Evolutionary conservation across 2,329 filamentous ascomycete species (phyloP).

Genomic region (Epichloe glyceriae): DNA sequence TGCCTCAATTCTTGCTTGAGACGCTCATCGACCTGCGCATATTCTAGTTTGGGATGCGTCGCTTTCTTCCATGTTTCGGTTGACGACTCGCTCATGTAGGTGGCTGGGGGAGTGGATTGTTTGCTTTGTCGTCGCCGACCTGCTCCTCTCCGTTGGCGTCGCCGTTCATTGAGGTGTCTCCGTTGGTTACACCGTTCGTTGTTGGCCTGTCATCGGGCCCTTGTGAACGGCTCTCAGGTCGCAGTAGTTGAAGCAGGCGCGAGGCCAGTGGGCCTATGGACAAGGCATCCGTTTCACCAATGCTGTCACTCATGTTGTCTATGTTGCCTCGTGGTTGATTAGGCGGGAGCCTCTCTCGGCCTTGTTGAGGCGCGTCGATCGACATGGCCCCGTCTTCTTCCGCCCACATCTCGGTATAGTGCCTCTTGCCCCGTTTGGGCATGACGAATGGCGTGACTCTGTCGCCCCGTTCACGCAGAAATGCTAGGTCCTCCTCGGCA

Average conservation of each 20-base stretch:
- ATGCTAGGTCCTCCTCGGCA: slow-evolving; percentile 87
- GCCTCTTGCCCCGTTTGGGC: slow-evolving; percentile 68
- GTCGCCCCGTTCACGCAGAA: slow-evolving; percentile 81
- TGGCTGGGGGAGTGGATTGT: slow-evolving; percentile 48
- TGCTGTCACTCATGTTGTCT: slow-evolving; percentile 74
- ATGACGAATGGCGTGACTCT: slow-evolving; percentile 73
- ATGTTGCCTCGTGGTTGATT: slow-evolving; percentile 79
- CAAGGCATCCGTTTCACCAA: slow-evolving; percentile 78
- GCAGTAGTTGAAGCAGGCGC: slow-evolving; percentile 66
- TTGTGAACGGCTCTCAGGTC: slow-evolving; percentile 55
- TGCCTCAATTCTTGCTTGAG: slow-evolving; percentile 83
- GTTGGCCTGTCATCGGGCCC: slow-evolving; percentile 43
- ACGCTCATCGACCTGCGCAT: slow-evolving; percentile 76
- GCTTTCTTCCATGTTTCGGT: slow-evolving; percentile 69
- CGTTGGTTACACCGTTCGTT: slow-evolving; percentile 37
- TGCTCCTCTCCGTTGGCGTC: slow-evolving; percentile 26
- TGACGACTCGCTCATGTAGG: slow-evolving; percentile 66
- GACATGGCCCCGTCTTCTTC: slow-evolving; percentile 79
- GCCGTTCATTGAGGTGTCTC: slow-evolving; percentile 43
- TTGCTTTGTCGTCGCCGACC: slow-evolving; percentile 24
- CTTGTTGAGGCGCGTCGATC: slow-evolving; percentile 51
- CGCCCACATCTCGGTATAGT: slow-evolving; percentile 85
- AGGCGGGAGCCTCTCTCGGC: slow-evolving; percentile 53
- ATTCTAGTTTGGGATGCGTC: slow-evolving; percentile 64
- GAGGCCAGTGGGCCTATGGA: slow-evolving; percentile 79